Evolutionary conservation across 495 filamentous ascomycete species (phyloP).

Genomic region (Penicillium subrubescens): DNA sequence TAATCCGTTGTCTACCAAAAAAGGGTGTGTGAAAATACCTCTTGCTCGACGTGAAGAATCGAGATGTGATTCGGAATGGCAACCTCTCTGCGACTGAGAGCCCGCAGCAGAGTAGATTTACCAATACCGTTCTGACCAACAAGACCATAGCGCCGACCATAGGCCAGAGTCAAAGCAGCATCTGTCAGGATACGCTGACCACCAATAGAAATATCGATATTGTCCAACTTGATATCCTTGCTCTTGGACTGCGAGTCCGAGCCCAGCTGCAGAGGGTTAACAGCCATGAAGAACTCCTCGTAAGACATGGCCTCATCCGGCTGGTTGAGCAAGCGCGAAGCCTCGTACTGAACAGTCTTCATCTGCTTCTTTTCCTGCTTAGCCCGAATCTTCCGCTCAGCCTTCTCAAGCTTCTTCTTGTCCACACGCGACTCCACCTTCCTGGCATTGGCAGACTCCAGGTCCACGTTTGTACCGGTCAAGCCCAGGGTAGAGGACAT

Average conservation of each 20-base stretch:
- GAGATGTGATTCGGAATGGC: slow-evolving; percentile 95
- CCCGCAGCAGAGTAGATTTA: slow-evolving; percentile 92
- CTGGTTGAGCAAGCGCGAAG: slow-evolving; percentile 84
- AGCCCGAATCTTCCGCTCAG: slow-evolving; percentile 94
- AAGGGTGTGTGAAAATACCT: slow-evolving; percentile 55
- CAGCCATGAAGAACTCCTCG: slow-evolving; percentile 99
- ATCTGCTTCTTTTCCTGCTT: slow-evolving; percentile 98
- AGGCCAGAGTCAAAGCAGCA: slow-evolving; percentile 85
- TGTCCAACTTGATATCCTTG: slow-evolving; percentile 98
- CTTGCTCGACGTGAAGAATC: slow-evolving; percentile 98
- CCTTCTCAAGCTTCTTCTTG: slow-evolving; percentile 99
- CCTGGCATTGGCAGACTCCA: slow-evolving; percentile 86
- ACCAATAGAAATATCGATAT: slow-evolving; percentile 89
- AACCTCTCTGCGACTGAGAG: slow-evolving; percentile 90
- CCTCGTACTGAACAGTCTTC: slow-evolving; percentile 98
- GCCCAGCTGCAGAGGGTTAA: slow-evolving; percentile 93
- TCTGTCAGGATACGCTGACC: slow-evolving; percentile 88
- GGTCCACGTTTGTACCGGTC: slow-evolving; percentile 78
- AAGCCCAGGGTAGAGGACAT: slow-evolving; percentile 94
- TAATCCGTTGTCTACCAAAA: neutral
- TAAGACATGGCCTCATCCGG: slow-evolving; percentile 87
- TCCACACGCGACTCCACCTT: slow-evolving; percentile 98
- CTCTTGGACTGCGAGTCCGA: slow-evolving; percentile 76
- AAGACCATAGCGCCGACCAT: slow-evolving; percentile 92
- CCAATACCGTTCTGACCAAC: slow-evolving; percentile 99